These are phyloP conservation scores for Morella rubra DNA, from an alignment of 306 rosid species.

Conservation along the genomic window DNA sequence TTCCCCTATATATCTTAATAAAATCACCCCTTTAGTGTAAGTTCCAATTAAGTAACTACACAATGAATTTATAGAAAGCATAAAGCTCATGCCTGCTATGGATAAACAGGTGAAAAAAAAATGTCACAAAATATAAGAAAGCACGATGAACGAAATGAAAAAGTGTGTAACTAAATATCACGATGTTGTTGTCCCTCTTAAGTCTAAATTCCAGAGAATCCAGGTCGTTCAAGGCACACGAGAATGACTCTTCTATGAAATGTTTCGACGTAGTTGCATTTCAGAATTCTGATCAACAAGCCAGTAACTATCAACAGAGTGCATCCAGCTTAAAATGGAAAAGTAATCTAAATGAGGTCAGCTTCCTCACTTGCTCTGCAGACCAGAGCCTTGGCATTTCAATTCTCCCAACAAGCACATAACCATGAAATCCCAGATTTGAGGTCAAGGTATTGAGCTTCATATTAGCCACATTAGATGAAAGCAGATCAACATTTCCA, in stretches of 20 bases:
- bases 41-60: no score
- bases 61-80: neutral
- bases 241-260: neutral
- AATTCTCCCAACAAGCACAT: slow-evolving; percentile 62
- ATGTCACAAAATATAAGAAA: neutral
- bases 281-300: slow-evolving; percentile 5
- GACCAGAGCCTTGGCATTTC: slow-evolving; percentile 87
- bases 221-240: neutral
- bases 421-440: slow-evolving; percentile 65
- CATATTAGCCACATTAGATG: slow-evolving; percentile 60
- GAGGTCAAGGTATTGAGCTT: slow-evolving; percentile 49
- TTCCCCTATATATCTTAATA: no score
- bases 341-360: slow-evolving; percentile 10
- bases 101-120: neutral
- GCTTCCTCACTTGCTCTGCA: slow-evolving; percentile 73
- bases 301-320: slow-evolving; percentile 1
- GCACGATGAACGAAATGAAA: neutral
- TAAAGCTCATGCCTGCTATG: neutral
- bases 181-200: neutral
- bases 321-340: neutral
- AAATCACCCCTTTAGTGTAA: no score
- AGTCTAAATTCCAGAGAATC: neutral
- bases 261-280: neutral
- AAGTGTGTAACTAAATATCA: neutral
- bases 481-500: slow-evolving; percentile 55